Conservation (phyloP, 202 grass and related monocot genomes). For the Hordeum pubiflorum region DNA sequence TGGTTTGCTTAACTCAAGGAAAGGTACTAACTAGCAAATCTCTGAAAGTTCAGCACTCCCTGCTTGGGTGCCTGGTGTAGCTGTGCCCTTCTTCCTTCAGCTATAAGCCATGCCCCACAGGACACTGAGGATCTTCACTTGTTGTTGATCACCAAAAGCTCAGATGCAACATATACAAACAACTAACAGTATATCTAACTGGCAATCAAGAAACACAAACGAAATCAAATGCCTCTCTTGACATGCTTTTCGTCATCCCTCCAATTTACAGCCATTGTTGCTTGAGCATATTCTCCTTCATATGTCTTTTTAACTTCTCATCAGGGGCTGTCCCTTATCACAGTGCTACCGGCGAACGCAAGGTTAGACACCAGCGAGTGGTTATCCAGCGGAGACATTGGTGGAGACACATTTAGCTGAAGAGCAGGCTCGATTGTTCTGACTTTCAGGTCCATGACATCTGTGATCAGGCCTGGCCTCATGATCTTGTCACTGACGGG, state of each 20-base stretch:
- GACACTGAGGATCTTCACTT: neutral
- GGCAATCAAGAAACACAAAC: neutral
- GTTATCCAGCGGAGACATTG: slow-evolving; percentile 31
- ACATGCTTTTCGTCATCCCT: neutral
- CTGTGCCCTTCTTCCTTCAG: neutral
- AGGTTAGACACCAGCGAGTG: slow-evolving; percentile 32
- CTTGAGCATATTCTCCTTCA: neutral
- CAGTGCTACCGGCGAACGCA: slow-evolving; percentile 38
- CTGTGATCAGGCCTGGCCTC: slow-evolving; percentile 74
- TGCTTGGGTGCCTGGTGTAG: neutral
- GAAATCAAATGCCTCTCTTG: neutral
- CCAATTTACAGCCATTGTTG: slow-evolving; percentile 1
- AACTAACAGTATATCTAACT: neutral
- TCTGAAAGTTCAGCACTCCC: neutral
- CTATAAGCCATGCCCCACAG: neutral
- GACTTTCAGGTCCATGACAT: slow-evolving; percentile 74
- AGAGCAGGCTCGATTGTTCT: slow-evolving; percentile 22
- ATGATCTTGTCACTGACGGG: slow-evolving; percentile 35
- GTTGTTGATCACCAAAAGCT: neutral
- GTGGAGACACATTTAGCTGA: slow-evolving; percentile 5
- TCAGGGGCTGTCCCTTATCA: slow-evolving; percentile 19
- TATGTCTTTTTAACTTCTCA: neutral
- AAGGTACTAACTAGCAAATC: neutral
- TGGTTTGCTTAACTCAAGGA: no score
- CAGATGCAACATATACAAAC: neutral